Evolutionary conservation across 306 rosid genomes (phyloP), one percentile per base, ranked within the genome.

Genomic region (Trifolium dubium): DNA sequence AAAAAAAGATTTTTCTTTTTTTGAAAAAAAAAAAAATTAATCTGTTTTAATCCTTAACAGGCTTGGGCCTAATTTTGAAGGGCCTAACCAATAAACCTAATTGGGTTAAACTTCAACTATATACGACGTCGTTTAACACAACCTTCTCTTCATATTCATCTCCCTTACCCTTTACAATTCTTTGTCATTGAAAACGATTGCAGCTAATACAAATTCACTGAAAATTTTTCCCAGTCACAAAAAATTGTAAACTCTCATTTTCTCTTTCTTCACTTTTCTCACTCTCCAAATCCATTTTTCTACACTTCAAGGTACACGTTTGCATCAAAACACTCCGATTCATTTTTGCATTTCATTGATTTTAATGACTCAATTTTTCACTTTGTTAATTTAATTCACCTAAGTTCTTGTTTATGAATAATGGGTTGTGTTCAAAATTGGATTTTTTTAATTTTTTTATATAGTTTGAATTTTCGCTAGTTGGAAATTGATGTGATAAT

Each of bases 121-220:
- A 2, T 14, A 61, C 85, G 85, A 12, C 68, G 76, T 72, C 85
- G 85, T 82, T 59, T 71, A 2, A 8, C 28, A 7, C 2, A 3
- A 35, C 13, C 6, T 53, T 12, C 15, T 11, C 28, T 37, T 2
- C 13, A 6, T 11, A 51, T 71, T 43, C 80, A 50, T 64, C 64
- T 35, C 39, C 62, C 50, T 44, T 44, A 44, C 50, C 44, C 55
- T 35, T 43, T 14, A 60, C 49, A 53, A 34, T 23, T 66, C 9
- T 6, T 64, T 69, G 77, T 75, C 78, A 60, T 54, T 30, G 76
- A 73, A 72, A 81, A 70, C 61, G 81, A 72, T 71, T 77, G 59
- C 76, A 40, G 70, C 78, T 56, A 77, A 77, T 18, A 64, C 68
- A 63, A 72, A 72, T 70, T 71, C 40, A 81, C 64, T 72, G 82